Percentiles rank a stretch among this genome's conserved stretches.
These are phyloP conservation scores for Punctularia strigosozonata DNA, from an alignment of 768 basidiomycete species.

Conservation along the genomic window DNA sequence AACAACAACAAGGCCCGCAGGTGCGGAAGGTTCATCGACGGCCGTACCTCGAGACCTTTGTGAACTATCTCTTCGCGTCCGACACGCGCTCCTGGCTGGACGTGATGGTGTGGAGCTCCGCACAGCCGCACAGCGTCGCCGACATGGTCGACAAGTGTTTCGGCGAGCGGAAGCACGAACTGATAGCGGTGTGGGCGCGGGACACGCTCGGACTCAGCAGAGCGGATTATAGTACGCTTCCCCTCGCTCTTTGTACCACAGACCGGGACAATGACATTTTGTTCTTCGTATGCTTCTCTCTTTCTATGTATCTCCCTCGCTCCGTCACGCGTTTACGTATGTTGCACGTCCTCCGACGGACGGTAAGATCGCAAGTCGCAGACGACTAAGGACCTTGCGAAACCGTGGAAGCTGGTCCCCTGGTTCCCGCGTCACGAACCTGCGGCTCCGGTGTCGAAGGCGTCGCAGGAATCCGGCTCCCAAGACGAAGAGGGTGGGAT, in stretches of 20 bases:
- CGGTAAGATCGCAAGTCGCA: conserved; percentile 24
- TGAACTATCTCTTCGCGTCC: conserved; percentile 50
- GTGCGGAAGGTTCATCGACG: conserved; percentile 40
- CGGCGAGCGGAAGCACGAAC: conserved; percentile 22
- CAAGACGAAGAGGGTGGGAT: too few relatives aligned
- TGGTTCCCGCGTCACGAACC: conserved; percentile 1
- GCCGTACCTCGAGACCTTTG: conserved; percentile 55
- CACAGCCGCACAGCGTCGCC: conserved; percentile 66
- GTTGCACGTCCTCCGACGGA: too few relatives aligned
- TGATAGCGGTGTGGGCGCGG: conserved; percentile 69
- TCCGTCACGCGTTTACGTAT: too few relatives aligned
- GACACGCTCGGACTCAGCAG: conserved; percentile 60
- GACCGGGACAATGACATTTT: conserved; percentile 4
- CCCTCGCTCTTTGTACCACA: background rate
- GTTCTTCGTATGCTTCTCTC: background rate
- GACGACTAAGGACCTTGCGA: conserved; percentile 69
- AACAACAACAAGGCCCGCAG: conserved; percentile 5
- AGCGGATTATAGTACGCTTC: conserved; percentile 49
- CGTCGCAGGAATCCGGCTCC: conserved; percentile 6
- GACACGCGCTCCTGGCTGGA: conserved; percentile 59
- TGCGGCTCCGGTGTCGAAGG: conserved; percentile 8
- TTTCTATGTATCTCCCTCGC: too few relatives aligned
- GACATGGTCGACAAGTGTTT: conserved; percentile 66
- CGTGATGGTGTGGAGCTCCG: conserved; percentile 84
- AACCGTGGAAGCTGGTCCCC: conserved; percentile 46